phyloP scores from a whole-genome alignment of 2,329 filamentous ascomycete species.

The Purpureocillium takamizusanense region DNA sequence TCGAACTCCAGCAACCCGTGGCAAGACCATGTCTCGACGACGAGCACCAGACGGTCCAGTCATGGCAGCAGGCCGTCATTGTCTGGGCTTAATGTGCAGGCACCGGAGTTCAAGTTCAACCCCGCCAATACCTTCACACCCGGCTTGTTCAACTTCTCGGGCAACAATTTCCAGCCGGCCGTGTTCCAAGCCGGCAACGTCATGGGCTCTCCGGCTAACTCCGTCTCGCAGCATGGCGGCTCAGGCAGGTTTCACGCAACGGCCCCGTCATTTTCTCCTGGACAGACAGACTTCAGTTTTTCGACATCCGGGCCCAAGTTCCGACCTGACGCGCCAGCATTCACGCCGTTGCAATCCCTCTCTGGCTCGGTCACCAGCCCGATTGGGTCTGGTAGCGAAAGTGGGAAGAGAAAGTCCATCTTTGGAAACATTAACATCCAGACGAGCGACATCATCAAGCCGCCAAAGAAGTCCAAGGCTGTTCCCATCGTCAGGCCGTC shows the following conservation, averaged over 20 bases:
- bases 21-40: constrained; percentile 40
- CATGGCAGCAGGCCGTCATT: constrained; percentile 62
- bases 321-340: constrained; percentile 67
- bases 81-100: constrained; percentile 80
- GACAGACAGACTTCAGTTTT: constrained; percentile 57
- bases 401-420: constrained; percentile 42
- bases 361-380: constrained; percentile 38
- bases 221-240: constrained; percentile 21
- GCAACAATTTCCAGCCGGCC: constrained; percentile 37
- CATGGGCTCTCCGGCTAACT: constrained; percentile 9
- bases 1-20: constrained; percentile 56
- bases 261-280: constrained; percentile 64
- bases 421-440: constrained; percentile 62
- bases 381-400: constrained; percentile 32
- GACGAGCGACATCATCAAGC: constrained; percentile 52
- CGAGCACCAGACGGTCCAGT: constrained; percentile 29
- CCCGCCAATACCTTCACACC: constrained; percentile 43
- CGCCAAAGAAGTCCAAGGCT: constrained; percentile 68
- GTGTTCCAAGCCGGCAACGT: constrained; percentile 30
- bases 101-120: constrained; percentile 80
- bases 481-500: constrained; percentile 69
- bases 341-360: constrained; percentile 52
- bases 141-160: constrained; percentile 40
- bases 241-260: constrained; percentile 56
- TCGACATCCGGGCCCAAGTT: constrained; percentile 59